Conservation (phyloP, 108 stramenopile species). For the Mayamaea pseudoterrestris region DNA sequence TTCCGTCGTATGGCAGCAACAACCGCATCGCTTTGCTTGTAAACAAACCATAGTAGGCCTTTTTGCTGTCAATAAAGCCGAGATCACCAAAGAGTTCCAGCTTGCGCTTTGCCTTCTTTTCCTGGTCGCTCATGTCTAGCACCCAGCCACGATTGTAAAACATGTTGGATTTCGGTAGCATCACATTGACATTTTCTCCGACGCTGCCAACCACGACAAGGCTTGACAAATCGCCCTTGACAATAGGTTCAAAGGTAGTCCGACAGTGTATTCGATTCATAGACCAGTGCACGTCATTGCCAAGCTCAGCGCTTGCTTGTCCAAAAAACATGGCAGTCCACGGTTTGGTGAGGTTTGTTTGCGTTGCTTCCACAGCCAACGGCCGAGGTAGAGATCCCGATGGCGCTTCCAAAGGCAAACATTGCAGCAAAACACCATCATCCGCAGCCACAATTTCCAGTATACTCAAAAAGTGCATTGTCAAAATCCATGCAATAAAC, state of each 20-base stretch:
- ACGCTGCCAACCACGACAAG: conserved; percentile 27
- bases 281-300: conserved; percentile 10
- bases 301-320: background rate
- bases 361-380: conserved; percentile 3
- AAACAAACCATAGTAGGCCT: conserved; percentile 47
- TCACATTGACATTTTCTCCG: conserved; percentile 35
- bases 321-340: conserved; percentile 20
- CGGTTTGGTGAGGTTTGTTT: conserved; percentile 2
- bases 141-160: conserved; percentile 64
- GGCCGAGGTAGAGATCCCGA: conserved; percentile 11
- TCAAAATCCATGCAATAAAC: conserved; percentile 45
- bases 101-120: conserved; percentile 37
- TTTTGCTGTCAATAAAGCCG: conserved; percentile 56
- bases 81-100: conserved; percentile 32
- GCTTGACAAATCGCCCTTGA: conserved; percentile 26
- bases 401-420: background rate
- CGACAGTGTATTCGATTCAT: conserved; percentile 45
- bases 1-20: conserved; percentile 32
- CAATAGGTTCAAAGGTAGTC: conserved; percentile 50
- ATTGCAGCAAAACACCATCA: background rate
- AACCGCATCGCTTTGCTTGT: conserved; percentile 28
- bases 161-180: conserved; percentile 35
- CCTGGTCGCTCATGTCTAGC: conserved; percentile 33
- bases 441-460: conserved; percentile 22
- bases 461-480: conserved; percentile 55